phyloP scores from a whole-genome alignment of 768 basidiomycete genomes.

The Psilocybe cubensis region DNA sequence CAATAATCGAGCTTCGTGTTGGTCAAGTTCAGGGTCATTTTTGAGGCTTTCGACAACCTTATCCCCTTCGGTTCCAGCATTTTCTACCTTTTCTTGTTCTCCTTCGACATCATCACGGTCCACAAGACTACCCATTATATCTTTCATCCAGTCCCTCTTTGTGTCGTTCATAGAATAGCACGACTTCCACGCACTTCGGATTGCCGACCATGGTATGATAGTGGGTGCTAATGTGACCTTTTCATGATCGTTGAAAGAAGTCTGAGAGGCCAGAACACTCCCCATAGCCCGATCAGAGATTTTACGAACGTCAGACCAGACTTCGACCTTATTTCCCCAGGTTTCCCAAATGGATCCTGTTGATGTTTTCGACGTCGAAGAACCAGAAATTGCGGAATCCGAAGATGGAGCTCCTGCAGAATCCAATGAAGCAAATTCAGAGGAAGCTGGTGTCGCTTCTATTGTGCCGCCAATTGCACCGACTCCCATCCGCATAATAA shows the following conservation, averaged over 20 bases:
- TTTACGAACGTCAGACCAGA: slow-evolving; percentile 70
- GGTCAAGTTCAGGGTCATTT: slow-evolving; percentile 74
- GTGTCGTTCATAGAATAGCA: slow-evolving; percentile 52
- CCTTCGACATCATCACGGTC: slow-evolving; percentile 32
- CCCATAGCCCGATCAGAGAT: slow-evolving; percentile 82
- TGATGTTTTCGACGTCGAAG: slow-evolving; percentile 1
- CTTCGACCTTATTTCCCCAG: slow-evolving; percentile 73
- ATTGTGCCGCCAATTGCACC: slow-evolving; percentile 74
- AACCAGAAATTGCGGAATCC: not conserved
- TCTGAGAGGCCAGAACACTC: slow-evolving; percentile 49
- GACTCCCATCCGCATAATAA: slow-evolving; percentile 84
- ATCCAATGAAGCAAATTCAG: slow-evolving; percentile 13
- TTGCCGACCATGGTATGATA: slow-evolving; percentile 65
- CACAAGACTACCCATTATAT: slow-evolving; percentile 32
- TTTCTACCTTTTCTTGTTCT: slow-evolving; percentile 36
- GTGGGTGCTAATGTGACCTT: slow-evolving; percentile 57
- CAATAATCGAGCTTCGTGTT: slow-evolving; percentile 81
- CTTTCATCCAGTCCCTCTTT: slow-evolving; percentile 66
- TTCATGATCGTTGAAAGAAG: slow-evolving; percentile 24
- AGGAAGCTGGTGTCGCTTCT: slow-evolving; percentile 40
- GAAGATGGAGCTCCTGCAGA: not conserved
- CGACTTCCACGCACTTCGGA: slow-evolving; percentile 68
- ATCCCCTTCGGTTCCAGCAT: slow-evolving; percentile 51
- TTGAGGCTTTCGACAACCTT: slow-evolving; percentile 79
- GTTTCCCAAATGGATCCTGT: slow-evolving; percentile 51